Conservation (phyloP, 495 filamentous ascomycete species). For the Xylaria venustula region DNA sequence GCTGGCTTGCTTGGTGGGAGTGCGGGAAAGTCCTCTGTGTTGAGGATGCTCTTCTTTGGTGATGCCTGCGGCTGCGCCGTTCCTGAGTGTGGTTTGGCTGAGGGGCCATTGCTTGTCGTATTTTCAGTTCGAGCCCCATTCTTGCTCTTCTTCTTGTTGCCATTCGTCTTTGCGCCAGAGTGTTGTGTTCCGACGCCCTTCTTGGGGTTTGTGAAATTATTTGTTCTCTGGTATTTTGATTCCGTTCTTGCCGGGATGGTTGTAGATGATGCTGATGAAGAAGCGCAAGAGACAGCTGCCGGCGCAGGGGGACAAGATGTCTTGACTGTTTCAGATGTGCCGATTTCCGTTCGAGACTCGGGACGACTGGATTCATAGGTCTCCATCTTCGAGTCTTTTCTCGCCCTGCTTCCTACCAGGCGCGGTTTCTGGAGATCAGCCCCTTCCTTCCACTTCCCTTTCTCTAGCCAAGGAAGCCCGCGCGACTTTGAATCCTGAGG, state of each 20-base stretch:
- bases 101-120: background rate
- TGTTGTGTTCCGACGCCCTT: background rate
- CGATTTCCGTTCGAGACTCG: background rate
- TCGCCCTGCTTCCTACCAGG: no score
- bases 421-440: background rate
- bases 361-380: background rate
- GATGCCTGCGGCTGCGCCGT: no score
- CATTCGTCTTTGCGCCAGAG: background rate
- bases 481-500: no score
- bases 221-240: background rate
- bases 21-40: background rate
- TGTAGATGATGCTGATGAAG: background rate
- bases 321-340: background rate
- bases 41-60: background rate
- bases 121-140: background rate
- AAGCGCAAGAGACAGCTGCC: no score
- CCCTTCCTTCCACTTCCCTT: background rate
- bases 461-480: background rate
- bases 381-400: no score
- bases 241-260: background rate
- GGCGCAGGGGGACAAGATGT: no score
- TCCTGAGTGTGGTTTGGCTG: no score
- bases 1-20: background rate
- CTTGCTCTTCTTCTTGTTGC: no score
- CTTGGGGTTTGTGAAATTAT: background rate